Percentiles rank a stretch among this genome's conserved stretches.
Conservation (phyloP, 2,329 filamentous ascomycete species). For the Aspergillus bombycis region DNA sequence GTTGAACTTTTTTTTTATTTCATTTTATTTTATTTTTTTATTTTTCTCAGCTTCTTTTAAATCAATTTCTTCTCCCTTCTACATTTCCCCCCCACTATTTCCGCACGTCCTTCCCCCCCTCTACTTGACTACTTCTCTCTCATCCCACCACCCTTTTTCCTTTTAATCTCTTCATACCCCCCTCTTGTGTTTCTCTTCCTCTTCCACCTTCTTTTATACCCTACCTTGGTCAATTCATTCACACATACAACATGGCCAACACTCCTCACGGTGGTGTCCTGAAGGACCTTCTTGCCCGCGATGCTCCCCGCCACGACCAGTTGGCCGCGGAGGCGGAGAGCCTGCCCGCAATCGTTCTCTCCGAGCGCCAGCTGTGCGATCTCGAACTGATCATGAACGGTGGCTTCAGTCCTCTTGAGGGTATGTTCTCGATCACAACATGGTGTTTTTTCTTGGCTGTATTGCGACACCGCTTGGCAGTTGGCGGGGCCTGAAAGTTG, state of each 20-base stretch:
- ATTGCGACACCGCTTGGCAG: constrained; percentile 14
- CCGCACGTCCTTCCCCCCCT: constrained; percentile 5
- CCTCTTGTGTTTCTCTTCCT: constrained; percentile 8
- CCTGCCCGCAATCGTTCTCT: constrained; percentile 80
- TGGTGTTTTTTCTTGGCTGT: constrained; percentile 7
- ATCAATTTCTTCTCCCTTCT: constrained; percentile 4
- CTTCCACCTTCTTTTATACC: constrained; percentile 5
- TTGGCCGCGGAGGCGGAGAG: constrained; percentile 82
- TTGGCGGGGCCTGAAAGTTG: constrained; percentile 1
- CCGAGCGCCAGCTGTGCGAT: constrained; percentile 95
- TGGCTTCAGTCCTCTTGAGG: constrained; percentile 96
- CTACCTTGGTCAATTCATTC: constrained; percentile 12
- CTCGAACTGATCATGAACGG: constrained; percentile 96
- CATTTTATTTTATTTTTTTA: too few relatives aligned
- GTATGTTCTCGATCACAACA: constrained; percentile 54
- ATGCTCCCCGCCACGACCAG: constrained; percentile 79
- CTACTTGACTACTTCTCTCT: not conserved
- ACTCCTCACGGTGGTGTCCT: constrained; percentile 85
- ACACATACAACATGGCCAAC: constrained; percentile 50
- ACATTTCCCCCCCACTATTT: constrained; percentile 2
- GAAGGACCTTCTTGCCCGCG: constrained; percentile 95
- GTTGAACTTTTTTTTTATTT: constrained; percentile 11
- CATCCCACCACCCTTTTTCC: constrained; percentile 5
- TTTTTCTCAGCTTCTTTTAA: constrained; percentile 4
- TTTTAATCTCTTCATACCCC: constrained; percentile 1